Percentiles rank a stretch among this genome's conserved stretches.
phyloP scores from a whole-genome alignment of 1,284 basidiomycete genomes.

The Lentinula novae-zelandiae region DNA sequence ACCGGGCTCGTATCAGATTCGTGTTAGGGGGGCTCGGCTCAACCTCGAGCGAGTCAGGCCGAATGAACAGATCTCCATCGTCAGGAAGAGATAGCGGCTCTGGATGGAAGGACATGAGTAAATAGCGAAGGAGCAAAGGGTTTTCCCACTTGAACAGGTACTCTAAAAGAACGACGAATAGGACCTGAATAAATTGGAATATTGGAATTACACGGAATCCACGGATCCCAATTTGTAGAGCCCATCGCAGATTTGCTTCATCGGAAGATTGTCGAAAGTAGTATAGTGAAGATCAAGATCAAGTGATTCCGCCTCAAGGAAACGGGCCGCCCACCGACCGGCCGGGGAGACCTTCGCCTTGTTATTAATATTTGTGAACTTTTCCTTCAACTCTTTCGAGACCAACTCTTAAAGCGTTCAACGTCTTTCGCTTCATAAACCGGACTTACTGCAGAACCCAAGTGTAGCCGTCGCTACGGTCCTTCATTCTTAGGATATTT shows the following conservation, averaged over 20 bases:
- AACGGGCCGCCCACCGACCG: too few species aligned
- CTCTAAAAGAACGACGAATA: neutral
- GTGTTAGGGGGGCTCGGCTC: neutral
- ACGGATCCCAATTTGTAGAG: neutral
- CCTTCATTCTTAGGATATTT: too few species aligned
- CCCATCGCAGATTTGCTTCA: neutral
- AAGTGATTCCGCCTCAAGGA: neutral
- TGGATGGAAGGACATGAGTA: neutral
- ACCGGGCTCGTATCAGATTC: constrained; percentile 11
- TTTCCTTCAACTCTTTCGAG: too few species aligned
- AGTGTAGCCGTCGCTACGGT: too few species aligned
- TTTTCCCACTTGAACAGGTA: neutral
- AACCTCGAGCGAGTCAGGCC: neutral
- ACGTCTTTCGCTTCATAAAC: too few species aligned
- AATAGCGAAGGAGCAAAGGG: neutral
- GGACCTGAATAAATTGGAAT: neutral
- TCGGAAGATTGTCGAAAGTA: neutral
- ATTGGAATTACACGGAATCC: neutral
- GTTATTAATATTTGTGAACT: too few species aligned
- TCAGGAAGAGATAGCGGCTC: neutral
- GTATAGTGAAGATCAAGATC: neutral
- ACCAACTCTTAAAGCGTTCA: too few species aligned
- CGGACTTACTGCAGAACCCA: too few species aligned
- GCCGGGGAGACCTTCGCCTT: too few species aligned
- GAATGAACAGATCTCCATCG: neutral